phyloP scores from a whole-genome alignment of 306 rosid species.

The Glycine soja region DNA sequence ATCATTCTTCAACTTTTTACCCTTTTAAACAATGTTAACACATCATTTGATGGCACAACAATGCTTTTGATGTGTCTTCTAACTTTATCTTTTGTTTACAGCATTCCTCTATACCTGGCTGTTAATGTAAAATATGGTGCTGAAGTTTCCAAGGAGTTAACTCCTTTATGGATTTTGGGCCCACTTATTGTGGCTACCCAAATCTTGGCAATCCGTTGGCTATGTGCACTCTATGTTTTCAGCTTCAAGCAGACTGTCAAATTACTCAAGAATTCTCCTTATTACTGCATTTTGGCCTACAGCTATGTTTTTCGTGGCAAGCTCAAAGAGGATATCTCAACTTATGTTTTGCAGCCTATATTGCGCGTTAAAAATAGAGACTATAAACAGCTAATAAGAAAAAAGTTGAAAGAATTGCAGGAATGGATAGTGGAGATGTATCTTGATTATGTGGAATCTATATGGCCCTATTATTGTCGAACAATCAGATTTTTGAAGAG shows the following conservation, averaged over 20 bases:
- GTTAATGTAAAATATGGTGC: conserved; percentile 74
- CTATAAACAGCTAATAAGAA: conserved; percentile 63
- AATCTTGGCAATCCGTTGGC: conserved; percentile 62
- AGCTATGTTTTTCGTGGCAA: conserved; percentile 63
- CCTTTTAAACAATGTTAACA: conserved; percentile 29
- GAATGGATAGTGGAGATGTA: conserved; percentile 65
- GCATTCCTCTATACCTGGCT: conserved; percentile 78
- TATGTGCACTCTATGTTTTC: conserved; percentile 69
- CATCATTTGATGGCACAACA: conserved; percentile 18
- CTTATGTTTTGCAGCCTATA: conserved; percentile 66
- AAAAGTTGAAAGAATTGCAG: conserved; percentile 65
- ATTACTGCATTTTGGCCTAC: conserved; percentile 61
- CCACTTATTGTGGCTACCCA: conserved; percentile 72
- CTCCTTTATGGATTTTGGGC: conserved; percentile 90
- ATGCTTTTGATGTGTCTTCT: conserved; percentile 23
- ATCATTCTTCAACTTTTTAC: conserved; percentile 29
- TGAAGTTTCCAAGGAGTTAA: conserved; percentile 85
- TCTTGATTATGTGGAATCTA: conserved; percentile 82
- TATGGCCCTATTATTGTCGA: conserved; percentile 89
- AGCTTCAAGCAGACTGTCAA: conserved; percentile 74
- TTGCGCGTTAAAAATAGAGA: conserved; percentile 62
- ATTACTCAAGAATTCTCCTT: conserved; percentile 66
- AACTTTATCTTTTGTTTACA: conserved; percentile 58
- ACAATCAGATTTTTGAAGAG: conserved; percentile 79
- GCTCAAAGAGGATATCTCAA: conserved; percentile 61